These are phyloP conservation scores for Umbellularia californica DNA, from an alignment of 164 flowering plant genomes.

Conservation along the genomic window DNA sequence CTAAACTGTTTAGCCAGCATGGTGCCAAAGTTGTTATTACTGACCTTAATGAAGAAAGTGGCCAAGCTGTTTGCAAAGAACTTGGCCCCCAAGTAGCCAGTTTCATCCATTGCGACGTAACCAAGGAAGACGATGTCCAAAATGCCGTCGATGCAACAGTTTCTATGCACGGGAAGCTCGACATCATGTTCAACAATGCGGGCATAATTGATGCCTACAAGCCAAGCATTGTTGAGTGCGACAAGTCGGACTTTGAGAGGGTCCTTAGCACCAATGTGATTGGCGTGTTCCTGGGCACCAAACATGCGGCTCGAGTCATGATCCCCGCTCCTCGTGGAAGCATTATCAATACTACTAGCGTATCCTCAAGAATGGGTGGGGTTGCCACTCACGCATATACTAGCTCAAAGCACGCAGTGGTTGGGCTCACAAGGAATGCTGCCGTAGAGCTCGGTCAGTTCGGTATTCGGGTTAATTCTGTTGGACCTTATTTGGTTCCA, in stretches of 20 bases:
- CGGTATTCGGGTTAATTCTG: not conserved
- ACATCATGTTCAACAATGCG: constrained; percentile 51
- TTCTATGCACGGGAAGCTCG: constrained; percentile 31
- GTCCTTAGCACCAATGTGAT: constrained; percentile 29
- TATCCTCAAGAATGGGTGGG: not conserved
- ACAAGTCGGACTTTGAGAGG: constrained; percentile 30
- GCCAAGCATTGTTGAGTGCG: constrained; percentile 23
- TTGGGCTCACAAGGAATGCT: not conserved
- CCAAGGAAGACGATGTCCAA: constrained; percentile 1
- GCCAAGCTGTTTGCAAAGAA: not conserved
- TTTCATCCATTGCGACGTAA: constrained; percentile 13
- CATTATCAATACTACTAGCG: constrained; percentile 6
- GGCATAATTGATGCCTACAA: constrained; percentile 21
- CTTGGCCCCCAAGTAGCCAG: not conserved
- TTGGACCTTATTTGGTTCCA: not conserved
- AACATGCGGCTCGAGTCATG: constrained; percentile 15
- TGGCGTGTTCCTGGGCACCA: constrained; percentile 26
- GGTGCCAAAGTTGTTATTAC: constrained; percentile 13
- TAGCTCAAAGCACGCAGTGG: not conserved
- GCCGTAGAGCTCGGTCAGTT: not conserved
- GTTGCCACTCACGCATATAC: not conserved
- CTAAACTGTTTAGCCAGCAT: not conserved
- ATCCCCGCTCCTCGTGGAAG: not conserved
- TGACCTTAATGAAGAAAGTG: constrained; percentile 8
- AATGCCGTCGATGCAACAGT: constrained; percentile 22